Evolutionary conservation across 148 eudicot species (phyloP).

Genomic region (Rhododendron henanense): DNA sequence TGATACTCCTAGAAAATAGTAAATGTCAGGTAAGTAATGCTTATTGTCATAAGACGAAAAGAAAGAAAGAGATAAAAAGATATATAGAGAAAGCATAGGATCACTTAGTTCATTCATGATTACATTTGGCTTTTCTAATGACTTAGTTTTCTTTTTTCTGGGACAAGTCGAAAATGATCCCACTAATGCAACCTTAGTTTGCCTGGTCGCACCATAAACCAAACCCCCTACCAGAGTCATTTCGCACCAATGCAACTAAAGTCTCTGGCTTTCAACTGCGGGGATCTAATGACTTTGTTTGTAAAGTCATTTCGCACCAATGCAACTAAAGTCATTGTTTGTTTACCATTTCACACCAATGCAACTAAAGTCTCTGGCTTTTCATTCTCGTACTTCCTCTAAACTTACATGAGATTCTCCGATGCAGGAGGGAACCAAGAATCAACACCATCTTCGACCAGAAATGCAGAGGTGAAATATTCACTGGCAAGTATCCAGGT

Average conservation of each 20-base stretch:
- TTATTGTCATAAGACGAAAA: not conserved
- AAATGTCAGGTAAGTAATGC: not conserved
- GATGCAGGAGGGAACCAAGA: constrained; percentile 6
- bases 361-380: too few species aligned
- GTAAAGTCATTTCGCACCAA: not conserved
- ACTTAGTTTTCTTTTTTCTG: not conserved
- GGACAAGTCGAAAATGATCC: not conserved
- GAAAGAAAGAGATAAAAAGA: not conserved
- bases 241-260: not conserved
- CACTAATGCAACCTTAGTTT: not conserved
- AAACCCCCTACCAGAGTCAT: not conserved
- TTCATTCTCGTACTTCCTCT: not conserved
- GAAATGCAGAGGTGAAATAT: not conserved
- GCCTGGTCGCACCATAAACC: not conserved
- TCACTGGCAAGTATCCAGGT: not conserved
- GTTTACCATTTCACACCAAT: too few species aligned
- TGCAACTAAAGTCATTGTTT: too few species aligned
- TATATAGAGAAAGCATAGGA: not conserved
- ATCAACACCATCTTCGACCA: not conserved
- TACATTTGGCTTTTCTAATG: not conserved
- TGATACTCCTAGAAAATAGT: not conserved
- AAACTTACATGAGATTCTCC: not conserved
- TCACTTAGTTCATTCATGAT: not conserved
- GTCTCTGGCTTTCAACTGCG: not conserved
- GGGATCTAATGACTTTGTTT: not conserved